These are phyloP conservation scores for Linnemannia schmuckeri DNA, from an alignment of 192 early-diverging fungal species.

Conservation along the genomic window DNA sequence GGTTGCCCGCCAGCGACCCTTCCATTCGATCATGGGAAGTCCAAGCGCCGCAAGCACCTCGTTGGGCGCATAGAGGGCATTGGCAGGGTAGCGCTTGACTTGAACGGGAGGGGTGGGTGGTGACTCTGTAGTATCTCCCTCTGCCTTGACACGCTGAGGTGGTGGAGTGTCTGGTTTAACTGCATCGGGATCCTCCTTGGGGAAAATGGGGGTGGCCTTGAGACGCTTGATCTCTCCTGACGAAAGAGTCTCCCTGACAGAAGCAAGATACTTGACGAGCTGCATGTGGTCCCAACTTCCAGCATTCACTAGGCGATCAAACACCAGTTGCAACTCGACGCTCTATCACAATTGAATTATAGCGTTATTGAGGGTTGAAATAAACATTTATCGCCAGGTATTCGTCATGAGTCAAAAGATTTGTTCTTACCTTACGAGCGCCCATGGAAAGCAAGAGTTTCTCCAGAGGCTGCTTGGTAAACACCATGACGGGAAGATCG, in stretches of 20 bases:
- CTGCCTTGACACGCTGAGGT: slow-evolving; percentile 20
- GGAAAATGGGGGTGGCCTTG: slow-evolving; percentile 75
- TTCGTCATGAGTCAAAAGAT: background rate
- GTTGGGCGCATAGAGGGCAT: slow-evolving; percentile 76
- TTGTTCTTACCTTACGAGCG: slow-evolving; percentile 75
- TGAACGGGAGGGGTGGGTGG: slow-evolving; percentile 33
- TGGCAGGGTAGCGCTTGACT: slow-evolving; percentile 66
- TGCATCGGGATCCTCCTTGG: slow-evolving; percentile 60
- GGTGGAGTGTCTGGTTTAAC: slow-evolving; percentile 9
- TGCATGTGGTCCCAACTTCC: slow-evolving; percentile 89
- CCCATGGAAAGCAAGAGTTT: slow-evolving; percentile 75
- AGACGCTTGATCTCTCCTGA: slow-evolving; percentile 71
- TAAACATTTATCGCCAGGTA: background rate
- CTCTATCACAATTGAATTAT: slow-evolving; percentile 55
- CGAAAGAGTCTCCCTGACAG: slow-evolving; percentile 74
- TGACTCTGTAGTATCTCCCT: slow-evolving; percentile 7
- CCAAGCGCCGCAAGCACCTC: slow-evolving; percentile 69
- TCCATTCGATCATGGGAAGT: slow-evolving; percentile 81
- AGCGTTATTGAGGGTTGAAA: background rate
- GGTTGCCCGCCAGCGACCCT: slow-evolving; percentile 39
- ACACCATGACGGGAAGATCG: slow-evolving; percentile 81
- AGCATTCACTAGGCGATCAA: slow-evolving; percentile 79
- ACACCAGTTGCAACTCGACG: slow-evolving; percentile 87
- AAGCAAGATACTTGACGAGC: slow-evolving; percentile 85
- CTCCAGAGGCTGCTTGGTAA: slow-evolving; percentile 68